A percentile compares a stretch with the other conserved stretches of the same genome.
Conservation (phyloP, 2,329 filamentous ascomycete species). For the Apiospora rasikravindrae region DNA sequence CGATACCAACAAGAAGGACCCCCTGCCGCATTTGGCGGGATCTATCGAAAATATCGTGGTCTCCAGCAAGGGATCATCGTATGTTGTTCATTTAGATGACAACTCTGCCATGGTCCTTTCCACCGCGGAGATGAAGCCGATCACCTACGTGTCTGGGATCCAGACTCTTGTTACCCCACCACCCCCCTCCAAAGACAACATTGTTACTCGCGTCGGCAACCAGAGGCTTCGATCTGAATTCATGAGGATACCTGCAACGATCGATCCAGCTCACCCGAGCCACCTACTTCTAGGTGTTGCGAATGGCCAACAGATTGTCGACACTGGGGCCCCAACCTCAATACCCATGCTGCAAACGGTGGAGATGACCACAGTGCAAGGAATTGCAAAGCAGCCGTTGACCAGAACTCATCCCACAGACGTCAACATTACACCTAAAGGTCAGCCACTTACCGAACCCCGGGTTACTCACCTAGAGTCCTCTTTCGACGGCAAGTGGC, state of each 20-base stretch:
- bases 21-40: slow-evolving; percentile 87
- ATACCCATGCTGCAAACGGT: slow-evolving; percentile 78
- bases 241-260: slow-evolving; percentile 60
- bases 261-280: slow-evolving; percentile 67
- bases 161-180: slow-evolving; percentile 66
- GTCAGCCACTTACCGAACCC: slow-evolving; percentile 76
- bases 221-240: slow-evolving; percentile 49
- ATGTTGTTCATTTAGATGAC: slow-evolving; percentile 84
- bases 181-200: slow-evolving; percentile 55
- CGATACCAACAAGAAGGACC: slow-evolving; percentile 81
- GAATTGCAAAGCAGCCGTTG: slow-evolving; percentile 85
- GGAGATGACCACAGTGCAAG: slow-evolving; percentile 78
- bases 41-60: slow-evolving; percentile 85
- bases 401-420: slow-evolving; percentile 87
- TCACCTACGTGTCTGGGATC: slow-evolving; percentile 82
- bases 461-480: slow-evolving; percentile 76
- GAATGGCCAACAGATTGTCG: slow-evolving; percentile 61
- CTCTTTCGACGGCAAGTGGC: slow-evolving; percentile 83
- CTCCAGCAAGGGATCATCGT: slow-evolving; percentile 79
- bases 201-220: slow-evolving; percentile 58
- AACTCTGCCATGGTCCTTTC: slow-evolving; percentile 92
- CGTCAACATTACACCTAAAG: slow-evolving; percentile 74
- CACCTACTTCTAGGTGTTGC: slow-evolving; percentile 72
- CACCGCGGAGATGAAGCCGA: slow-evolving; percentile 85
- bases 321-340: slow-evolving; percentile 55